Conservation (phyloP, 2,329 filamentous ascomycete species). For the Zymoseptoria ardabiliae region DNA sequence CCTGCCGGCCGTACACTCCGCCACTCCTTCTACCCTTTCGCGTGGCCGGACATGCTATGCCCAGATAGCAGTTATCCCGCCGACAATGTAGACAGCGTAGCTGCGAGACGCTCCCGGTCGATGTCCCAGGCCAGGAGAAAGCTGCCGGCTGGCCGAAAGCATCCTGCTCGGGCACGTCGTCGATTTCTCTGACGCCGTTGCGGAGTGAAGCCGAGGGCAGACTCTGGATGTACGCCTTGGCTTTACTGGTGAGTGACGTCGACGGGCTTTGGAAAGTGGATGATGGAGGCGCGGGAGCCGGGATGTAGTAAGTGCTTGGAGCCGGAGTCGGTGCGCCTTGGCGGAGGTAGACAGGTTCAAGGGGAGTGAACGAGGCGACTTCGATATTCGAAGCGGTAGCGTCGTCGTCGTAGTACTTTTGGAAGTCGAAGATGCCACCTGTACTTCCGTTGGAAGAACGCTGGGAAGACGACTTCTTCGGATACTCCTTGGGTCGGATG, state of each 20-base stretch:
- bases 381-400: no score
- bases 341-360: background rate
- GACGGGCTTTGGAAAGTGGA: background rate
- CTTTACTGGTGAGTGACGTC: background rate
- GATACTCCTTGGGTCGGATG: background rate
- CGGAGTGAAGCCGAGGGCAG: background rate
- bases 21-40: background rate
- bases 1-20: background rate
- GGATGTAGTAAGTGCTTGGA: background rate
- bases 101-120: no score
- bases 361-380: background rate
- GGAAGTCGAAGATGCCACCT: background rate
- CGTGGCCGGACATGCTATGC: background rate
- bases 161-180: background rate
- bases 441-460: background rate
- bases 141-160: background rate
- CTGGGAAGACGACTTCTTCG: background rate
- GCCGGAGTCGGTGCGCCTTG: background rate
- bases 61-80: background rate
- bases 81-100: background rate
- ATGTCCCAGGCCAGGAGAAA: no score
- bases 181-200: background rate
- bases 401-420: background rate
- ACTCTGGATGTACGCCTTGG: background rate
- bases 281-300: background rate